phyloP scores from a whole-genome alignment of 1,139 yeast species.

The Kurtzmaniella natalensis region DNA sequence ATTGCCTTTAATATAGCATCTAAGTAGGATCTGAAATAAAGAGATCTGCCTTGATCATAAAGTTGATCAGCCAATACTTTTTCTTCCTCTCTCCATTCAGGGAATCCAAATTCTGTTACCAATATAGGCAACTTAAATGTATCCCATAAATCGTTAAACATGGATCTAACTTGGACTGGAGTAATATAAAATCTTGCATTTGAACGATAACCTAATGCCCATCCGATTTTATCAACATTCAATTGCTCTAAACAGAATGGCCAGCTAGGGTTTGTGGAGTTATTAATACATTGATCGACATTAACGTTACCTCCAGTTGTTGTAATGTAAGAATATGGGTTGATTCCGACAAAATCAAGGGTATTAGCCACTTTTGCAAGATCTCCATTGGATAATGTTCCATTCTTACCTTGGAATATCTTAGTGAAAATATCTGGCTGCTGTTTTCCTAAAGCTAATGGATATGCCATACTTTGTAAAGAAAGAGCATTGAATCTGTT shows the following conservation, averaged over 20 bases:
- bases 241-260: conserved; percentile 18
- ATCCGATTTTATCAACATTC: conserved; percentile 17
- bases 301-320: conserved; percentile 19
- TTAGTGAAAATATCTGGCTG: conserved; percentile 22
- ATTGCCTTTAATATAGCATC: conserved; percentile 21
- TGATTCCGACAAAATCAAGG: conserved; percentile 30
- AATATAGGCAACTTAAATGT: conserved; percentile 17
- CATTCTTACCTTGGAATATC: conserved; percentile 14
- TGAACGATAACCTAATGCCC: conserved; percentile 25
- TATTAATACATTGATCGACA: conserved; percentile 12
- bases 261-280: conserved; percentile 14
- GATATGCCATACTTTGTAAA: conserved; percentile 24
- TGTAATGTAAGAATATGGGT: conserved; percentile 27
- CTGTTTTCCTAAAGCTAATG: conserved; percentile 26
- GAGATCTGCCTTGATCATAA: conserved; percentile 23
- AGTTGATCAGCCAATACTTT: conserved; percentile 22
- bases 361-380: conserved; percentile 21
- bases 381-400: conserved; percentile 17
- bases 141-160: conserved; percentile 16
- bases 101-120: conserved; percentile 31
- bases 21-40: conserved; percentile 24
- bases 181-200: conserved; percentile 19
- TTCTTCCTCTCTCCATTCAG: conserved; percentile 25
- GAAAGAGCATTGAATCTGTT: conserved; percentile 20
- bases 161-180: conserved; percentile 16